Conservation (phyloP, 495 filamentous ascomycete genomes). For the Xylaria curta region DNA sequence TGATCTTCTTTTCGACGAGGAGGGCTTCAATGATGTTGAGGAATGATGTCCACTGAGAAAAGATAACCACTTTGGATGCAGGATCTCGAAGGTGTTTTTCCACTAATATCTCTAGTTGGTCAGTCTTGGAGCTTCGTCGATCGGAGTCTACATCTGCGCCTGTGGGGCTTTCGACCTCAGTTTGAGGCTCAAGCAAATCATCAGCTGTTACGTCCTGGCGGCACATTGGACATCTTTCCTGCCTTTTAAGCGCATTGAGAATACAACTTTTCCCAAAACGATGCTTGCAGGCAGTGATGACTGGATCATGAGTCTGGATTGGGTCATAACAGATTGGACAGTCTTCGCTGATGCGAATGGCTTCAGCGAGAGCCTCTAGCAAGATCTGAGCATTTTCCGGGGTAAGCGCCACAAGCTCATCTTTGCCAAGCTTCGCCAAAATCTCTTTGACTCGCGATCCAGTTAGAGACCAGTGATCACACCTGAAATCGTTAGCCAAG, state of each 20-base stretch:
- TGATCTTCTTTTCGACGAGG: conserved; percentile 65
- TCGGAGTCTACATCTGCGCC: conserved; percentile 62
- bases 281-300: conserved; percentile 91
- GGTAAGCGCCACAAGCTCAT: conserved; percentile 72
- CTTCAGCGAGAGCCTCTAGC: conserved; percentile 77
- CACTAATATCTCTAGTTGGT: conserved; percentile 80
- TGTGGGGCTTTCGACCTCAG: conserved; percentile 54
- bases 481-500: conserved; percentile 41
- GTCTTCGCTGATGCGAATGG: conserved; percentile 81
- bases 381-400: conserved; percentile 75
- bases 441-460: conserved; percentile 75
- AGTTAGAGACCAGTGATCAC: conserved; percentile 87
- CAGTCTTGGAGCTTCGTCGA: conserved; percentile 80
- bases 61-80: conserved; percentile 82
- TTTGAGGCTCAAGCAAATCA: conserved; percentile 65
- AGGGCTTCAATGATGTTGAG: conserved; percentile 78
- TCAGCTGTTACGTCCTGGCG: conserved; percentile 72
- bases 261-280: conserved; percentile 80
- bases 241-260: conserved; percentile 75
- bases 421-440: conserved; percentile 67
- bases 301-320: conserved; percentile 71
- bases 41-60: conserved; percentile 94
- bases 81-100: conserved; percentile 71
- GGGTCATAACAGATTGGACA: conserved; percentile 84
- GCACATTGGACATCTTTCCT: conserved; percentile 89